Percentiles rank a stretch among this genome's conserved stretches.
These are phyloP conservation scores for Rhizophora mangle DNA, from an alignment of 345 rosid genomes.

Conservation along the genomic window DNA sequence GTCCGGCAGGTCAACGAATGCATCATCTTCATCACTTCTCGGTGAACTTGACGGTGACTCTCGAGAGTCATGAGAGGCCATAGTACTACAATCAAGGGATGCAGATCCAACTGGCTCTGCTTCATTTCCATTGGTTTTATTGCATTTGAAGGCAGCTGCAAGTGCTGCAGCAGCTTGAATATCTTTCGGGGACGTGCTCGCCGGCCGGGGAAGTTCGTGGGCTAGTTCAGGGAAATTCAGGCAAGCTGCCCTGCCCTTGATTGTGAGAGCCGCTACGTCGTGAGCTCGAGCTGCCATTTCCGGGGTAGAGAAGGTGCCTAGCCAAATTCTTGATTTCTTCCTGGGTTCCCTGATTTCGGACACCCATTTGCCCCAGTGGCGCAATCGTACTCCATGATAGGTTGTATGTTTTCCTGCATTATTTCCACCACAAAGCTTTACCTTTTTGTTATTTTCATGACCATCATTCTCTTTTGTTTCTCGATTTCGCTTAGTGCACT, in stretches of 20 bases:
- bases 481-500: constrained; percentile 9
- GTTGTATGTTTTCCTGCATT: constrained; percentile 38
- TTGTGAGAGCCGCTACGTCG: constrained; percentile 76
- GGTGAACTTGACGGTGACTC: constrained; percentile 25
- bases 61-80: constrained; percentile 33
- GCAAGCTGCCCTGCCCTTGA: constrained; percentile 69
- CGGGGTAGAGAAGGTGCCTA: constrained; percentile 77
- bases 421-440: constrained; percentile 8
- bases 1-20: constrained; percentile 71
- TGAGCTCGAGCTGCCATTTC: constrained; percentile 99
- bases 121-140: constrained; percentile 6
- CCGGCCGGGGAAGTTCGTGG: constrained; percentile 66
- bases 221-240: constrained; percentile 79
- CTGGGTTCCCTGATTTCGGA: constrained; percentile 85
- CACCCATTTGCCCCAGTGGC: constrained; percentile 99
- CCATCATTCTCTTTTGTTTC: not conserved
- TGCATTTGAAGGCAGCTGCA: constrained; percentile 48
- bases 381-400: constrained; percentile 77
- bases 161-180: constrained; percentile 79
- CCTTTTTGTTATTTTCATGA: constrained; percentile 11
- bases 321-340: constrained; percentile 94
- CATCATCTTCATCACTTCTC: constrained; percentile 38
- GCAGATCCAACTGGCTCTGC: constrained; percentile 5
- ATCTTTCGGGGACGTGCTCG: constrained; percentile 62
- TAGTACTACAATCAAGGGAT: constrained; percentile 33